Conservation (phyloP, 768 basidiomycete genomes). For the Heimioporus sp. region DNA sequence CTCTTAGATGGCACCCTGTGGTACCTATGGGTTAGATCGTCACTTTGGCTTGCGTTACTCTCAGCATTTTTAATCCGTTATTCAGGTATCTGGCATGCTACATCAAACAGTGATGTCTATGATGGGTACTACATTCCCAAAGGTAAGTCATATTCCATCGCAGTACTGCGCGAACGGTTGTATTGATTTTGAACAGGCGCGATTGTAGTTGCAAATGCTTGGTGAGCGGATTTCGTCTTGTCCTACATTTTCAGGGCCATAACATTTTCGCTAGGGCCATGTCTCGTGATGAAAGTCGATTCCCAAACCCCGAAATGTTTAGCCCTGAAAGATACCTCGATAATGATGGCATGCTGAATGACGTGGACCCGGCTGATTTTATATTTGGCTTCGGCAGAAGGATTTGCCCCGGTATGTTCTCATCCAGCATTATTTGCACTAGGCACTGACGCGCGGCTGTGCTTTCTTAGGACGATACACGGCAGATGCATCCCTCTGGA, state of each 20-base stretch:
- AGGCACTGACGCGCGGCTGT: background rate
- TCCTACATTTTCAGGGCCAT: background rate
- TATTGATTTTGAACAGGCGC: conserved; percentile 7
- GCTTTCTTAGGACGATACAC: background rate
- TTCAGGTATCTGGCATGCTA: conserved; percentile 1
- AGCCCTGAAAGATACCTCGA: conserved; percentile 9
- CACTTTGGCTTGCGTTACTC: background rate
- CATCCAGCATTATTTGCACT: no score
- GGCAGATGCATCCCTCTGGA: conserved; percentile 5
- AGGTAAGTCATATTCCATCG: conserved; percentile 9
- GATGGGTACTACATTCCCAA: conserved; percentile 31
- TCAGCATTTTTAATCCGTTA: background rate
- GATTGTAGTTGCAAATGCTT: conserved; percentile 10
- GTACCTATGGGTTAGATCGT: background rate
- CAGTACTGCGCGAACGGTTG: background rate
- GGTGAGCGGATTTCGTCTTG: background rate
- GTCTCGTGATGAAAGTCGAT: conserved; percentile 8
- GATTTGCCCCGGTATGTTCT: conserved; percentile 1
- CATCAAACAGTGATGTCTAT: conserved; percentile 30
- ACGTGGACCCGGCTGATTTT: conserved; percentile 1
- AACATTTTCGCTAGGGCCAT: background rate
- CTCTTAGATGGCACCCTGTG: background rate
- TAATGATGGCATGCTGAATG: conserved; percentile 4
- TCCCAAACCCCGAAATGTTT: conserved; percentile 5
- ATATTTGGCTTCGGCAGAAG: conserved; percentile 13